Evolutionary conservation across 2,329 filamentous ascomycete genomes (phyloP).

Genomic region (Aspergillus sp.): DNA sequence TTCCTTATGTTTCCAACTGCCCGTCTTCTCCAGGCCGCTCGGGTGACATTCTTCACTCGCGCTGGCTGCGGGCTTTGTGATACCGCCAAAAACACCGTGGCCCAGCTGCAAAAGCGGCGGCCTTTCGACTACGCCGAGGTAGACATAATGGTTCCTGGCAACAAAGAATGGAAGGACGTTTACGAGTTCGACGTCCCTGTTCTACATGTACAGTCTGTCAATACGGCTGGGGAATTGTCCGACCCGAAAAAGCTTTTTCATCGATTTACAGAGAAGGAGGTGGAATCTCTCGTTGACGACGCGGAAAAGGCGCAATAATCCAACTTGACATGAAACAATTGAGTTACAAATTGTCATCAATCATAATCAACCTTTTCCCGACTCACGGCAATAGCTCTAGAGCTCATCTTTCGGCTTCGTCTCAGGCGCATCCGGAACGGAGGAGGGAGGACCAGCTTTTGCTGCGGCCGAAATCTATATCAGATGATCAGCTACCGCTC

Average conservation of each 20-base stretch:
- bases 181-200: constrained; percentile 70
- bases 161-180: constrained; percentile 62
- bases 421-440: not conserved
- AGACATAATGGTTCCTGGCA: constrained; percentile 60
- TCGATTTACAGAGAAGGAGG: constrained; percentile 62
- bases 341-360: not conserved
- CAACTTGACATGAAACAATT: not conserved
- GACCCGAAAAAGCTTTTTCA: constrained; percentile 67
- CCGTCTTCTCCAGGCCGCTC: constrained; percentile 39
- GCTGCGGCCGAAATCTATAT: not conserved
- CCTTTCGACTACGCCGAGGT: constrained; percentile 62
- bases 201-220: constrained; percentile 59
- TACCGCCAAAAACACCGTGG: constrained; percentile 62
- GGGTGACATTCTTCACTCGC: constrained; percentile 65
- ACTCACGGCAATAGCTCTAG: not conserved
- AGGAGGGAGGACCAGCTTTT: not conserved
- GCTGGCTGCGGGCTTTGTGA: constrained; percentile 64
- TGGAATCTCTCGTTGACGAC: constrained; percentile 59
- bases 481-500: not conserved
- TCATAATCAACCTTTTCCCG: not conserved
- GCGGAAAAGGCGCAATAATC: constrained; percentile 36
- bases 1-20: constrained; percentile 37
- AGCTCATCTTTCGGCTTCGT: not conserved
- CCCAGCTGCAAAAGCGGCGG: constrained; percentile 56
- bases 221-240: constrained; percentile 55